phyloP scores from a whole-genome alignment of 257 asterid species.

The Lycium ferocissimum region DNA sequence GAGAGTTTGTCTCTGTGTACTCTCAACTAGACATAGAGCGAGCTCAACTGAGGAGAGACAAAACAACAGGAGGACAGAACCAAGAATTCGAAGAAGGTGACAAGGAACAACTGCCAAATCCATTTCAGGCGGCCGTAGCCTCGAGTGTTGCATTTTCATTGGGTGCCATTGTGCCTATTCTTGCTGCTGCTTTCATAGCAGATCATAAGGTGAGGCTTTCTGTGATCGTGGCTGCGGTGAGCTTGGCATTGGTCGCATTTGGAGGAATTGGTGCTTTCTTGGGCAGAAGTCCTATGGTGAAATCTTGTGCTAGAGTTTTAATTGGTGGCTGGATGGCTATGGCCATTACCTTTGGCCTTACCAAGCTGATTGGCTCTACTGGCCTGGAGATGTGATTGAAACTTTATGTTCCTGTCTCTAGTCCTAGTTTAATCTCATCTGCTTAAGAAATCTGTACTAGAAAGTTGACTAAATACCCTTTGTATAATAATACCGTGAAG shows the following conservation, averaged over 20 bases:
- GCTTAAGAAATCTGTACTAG: background rate
- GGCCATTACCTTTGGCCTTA: slow-evolving; percentile 72
- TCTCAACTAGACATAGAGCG: slow-evolving; percentile 66
- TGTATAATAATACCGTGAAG: background rate
- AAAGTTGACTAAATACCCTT: background rate
- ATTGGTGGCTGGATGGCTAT: slow-evolving; percentile 84
- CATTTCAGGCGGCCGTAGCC: slow-evolving; percentile 66
- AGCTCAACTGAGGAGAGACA: slow-evolving; percentile 63
- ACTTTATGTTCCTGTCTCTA: background rate
- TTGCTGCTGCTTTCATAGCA: slow-evolving; percentile 62
- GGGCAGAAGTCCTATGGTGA: slow-evolving; percentile 53
- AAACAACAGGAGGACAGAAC: background rate
- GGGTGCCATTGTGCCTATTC: slow-evolving; percentile 69
- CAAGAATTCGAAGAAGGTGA: slow-evolving; percentile 2
- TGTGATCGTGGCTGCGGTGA: slow-evolving; percentile 56
- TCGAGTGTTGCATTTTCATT: slow-evolving; percentile 62
- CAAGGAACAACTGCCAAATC: slow-evolving; percentile 60
- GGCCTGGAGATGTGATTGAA: slow-evolving; percentile 50
- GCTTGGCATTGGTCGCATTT: slow-evolving; percentile 55
- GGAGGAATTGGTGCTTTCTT: slow-evolving; percentile 64
- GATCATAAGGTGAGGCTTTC: slow-evolving; percentile 52
- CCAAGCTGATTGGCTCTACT: slow-evolving; percentile 55
- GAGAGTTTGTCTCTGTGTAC: slow-evolving; percentile 73
- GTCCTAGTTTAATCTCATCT: background rate
- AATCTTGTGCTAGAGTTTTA: slow-evolving; percentile 59